Base-by-base conservation (phyloP, 306 rosid genomes). In the Aeschynomene evenia region DNA sequence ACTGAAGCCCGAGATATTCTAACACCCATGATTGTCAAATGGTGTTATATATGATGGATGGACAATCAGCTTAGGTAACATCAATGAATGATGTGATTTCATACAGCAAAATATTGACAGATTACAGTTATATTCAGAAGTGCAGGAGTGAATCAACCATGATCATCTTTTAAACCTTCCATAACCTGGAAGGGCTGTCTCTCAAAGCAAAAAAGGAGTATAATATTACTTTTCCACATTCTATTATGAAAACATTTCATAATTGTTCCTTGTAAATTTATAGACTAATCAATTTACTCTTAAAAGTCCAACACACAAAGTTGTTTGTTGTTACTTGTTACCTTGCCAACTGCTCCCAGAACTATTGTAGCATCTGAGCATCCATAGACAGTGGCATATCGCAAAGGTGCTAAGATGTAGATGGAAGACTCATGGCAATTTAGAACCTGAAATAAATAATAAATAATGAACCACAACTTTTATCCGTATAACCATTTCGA, bases 281-380 rank as follows among this genome's bases (percentile, higher is more conserved):
- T 56, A 36, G 53, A 66, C 28, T 49, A 48, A 60, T 42, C 39
- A 61, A 23, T 61, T 54, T 53, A 56, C 53, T 21, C 58, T 21
- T 19, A 21, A 51, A 76, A 71, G 57, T 63, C 56, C 69, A 51
- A 29, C 54, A 80, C 53, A 68, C 4, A 14, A 23, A 31, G 58
- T 54, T 49, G 45, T 39, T 63, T 49, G 20, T 14, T 18, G 49
- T 86, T 63, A 60, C 22, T n/a, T 18, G 53, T 86, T 87, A 95
- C 99, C 97, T 91, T 95, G 74, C 99, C 99, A 77, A 95, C 97
- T 55, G 99, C 97, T 77, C 99, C 99, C 66, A 95, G 68, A 74
- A 95, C 89, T 59, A 95, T 83, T 33, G 99, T 95, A 63, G 95
- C 81, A 87, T 95, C 99, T 43, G 99, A 95, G 84, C 97, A 89